Evolutionary conservation across 345 rosid genomes (phyloP).

Genomic region (Brassica rapa): DNA sequence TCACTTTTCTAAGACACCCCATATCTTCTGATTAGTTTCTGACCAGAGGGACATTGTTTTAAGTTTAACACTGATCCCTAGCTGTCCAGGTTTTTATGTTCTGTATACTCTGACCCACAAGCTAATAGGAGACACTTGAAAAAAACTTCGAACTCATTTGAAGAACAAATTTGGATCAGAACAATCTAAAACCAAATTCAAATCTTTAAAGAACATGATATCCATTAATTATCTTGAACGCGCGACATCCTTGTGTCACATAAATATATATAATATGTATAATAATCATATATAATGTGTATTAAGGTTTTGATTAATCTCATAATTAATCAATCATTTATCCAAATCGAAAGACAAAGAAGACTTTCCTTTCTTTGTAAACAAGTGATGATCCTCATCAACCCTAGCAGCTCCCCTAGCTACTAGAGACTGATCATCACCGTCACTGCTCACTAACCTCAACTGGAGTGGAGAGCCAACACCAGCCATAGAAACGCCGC

Average conservation of each 20-base stretch:
- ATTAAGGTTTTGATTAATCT: slow-evolving; percentile 10
- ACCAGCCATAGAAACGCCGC: slow-evolving; percentile 27
- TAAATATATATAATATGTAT: slow-evolving; percentile 16
- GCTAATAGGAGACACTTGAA: slow-evolving; percentile 20
- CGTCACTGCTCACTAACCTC: slow-evolving; percentile 37
- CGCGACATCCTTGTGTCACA: slow-evolving; percentile 23
- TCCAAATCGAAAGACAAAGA: slow-evolving; percentile 66
- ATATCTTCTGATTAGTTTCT: slow-evolving; percentile 35
- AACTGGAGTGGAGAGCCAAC: slow-evolving; percentile 37
- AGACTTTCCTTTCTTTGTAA: slow-evolving; percentile 61
- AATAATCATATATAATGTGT: slow-evolving; percentile 30
- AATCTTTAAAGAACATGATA: slow-evolving; percentile 9
- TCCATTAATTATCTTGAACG: slow-evolving; percentile 15
- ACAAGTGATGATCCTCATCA: slow-evolving; percentile 30
- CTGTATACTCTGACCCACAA: slow-evolving; percentile 20
- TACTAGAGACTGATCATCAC: slow-evolving; percentile 28
- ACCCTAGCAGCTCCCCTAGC: slow-evolving; percentile 17
- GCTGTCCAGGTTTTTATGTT: slow-evolving; percentile 22
- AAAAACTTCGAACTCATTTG: background rate
- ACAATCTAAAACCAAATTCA: slow-evolving; percentile 4
- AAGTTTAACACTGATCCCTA: slow-evolving; percentile 40
- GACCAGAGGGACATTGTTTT: slow-evolving; percentile 29
- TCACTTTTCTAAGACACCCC: slow-evolving; percentile 25
- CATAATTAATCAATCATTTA: slow-evolving; percentile 19
- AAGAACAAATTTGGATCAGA: background rate